phyloP scores from a whole-genome alignment of 2,329 filamentous ascomycete species.

The Scedosporium apiospermum region DNA sequence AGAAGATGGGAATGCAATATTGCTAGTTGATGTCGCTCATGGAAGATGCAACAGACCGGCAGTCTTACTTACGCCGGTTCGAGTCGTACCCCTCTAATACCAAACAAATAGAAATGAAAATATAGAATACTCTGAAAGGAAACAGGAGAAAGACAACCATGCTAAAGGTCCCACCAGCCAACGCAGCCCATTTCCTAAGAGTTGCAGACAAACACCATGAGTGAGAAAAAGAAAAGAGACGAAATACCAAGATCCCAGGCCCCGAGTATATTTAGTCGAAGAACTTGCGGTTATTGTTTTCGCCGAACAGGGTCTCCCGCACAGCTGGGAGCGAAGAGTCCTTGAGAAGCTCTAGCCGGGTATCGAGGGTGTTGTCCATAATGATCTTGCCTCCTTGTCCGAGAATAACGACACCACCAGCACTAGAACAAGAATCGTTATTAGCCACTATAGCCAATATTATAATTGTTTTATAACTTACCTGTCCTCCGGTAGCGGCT shows the following conservation, averaged over 20 bases:
- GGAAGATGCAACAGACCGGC: no score
- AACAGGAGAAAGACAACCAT: neutral
- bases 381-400: conserved; percentile 89
- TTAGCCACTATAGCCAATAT: neutral
- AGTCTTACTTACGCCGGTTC: neutral
- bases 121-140: neutral
- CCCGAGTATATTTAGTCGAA: conserved; percentile 53
- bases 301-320: conserved; percentile 79
- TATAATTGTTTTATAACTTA: conserved; percentile 38
- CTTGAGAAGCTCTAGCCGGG: conserved; percentile 77
- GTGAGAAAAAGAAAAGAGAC: neutral
- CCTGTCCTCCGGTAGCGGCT: conserved; percentile 73
- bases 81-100: neutral
- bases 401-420: conserved; percentile 73
- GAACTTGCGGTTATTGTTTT: conserved; percentile 94
- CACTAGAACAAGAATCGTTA: conserved; percentile 38
- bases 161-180: neutral
- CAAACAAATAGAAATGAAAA: neutral
- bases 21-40: no score
- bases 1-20: neutral
- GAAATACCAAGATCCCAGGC: neutral
- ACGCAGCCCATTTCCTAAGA: neutral
- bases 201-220: neutral
- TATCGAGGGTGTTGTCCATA: conserved; percentile 96
- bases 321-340: conserved; percentile 76